A percentile compares a stretch with the other conserved stretches of the same genome.
Evolutionary conservation across 1,284 basidiomycete species (phyloP).

Genomic region (Laetiporus sulphureus): DNA sequence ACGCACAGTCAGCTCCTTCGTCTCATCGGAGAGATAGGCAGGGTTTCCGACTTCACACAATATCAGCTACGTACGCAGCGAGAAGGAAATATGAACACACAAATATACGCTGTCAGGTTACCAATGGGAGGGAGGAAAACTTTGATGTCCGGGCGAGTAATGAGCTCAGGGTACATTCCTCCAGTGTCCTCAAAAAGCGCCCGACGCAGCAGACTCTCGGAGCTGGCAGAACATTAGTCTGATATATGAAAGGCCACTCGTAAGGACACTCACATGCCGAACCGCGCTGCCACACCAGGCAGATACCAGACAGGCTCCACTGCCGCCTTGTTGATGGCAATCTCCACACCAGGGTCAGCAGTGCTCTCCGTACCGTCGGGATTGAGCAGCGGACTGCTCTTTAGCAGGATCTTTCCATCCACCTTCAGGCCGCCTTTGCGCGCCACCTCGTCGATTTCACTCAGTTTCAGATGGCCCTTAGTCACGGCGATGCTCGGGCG

Average conservation of each 20-base stretch:
- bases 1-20: constrained; percentile 85
- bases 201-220: constrained; percentile 79
- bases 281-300: constrained; percentile 87
- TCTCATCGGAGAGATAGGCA: constrained; percentile 69
- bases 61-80: neutral
- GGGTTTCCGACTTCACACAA: constrained; percentile 65
- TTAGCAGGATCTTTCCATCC: constrained; percentile 81
- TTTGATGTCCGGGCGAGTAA: constrained; percentile 93
- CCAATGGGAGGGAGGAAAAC: constrained; percentile 95
- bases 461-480: constrained; percentile 82
- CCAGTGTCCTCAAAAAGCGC: constrained; percentile 93
- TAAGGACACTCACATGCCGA: constrained; percentile 66
- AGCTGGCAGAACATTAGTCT: constrained; percentile 34
- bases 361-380: constrained; percentile 53
- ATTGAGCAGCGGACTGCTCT: constrained; percentile 52
- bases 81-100: constrained; percentile 32
- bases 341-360: constrained; percentile 79
- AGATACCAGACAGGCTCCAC: constrained; percentile 94
- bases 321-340: constrained; percentile 82
- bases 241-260: constrained; percentile 1
- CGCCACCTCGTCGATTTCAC: constrained; percentile 83
- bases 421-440: constrained; percentile 69
- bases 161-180: constrained; percentile 94
- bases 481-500: constrained; percentile 92
- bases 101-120: constrained; percentile 89